These are phyloP conservation scores for Citrus maxima DNA, from an alignment of 345 rosid species.

Conservation along the genomic window DNA sequence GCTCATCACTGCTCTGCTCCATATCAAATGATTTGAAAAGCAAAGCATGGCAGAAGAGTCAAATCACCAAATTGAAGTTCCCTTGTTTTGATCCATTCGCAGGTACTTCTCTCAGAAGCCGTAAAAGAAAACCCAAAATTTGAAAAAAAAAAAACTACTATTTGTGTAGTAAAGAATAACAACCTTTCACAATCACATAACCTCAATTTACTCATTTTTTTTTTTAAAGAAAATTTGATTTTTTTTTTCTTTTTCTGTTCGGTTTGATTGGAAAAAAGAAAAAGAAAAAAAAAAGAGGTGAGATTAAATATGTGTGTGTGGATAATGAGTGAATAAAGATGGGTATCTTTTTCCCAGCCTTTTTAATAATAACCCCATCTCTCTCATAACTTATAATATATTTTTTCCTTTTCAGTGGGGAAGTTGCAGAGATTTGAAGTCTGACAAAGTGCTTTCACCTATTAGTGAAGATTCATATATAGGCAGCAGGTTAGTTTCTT, in stretches of 20 bases:
- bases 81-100: conserved; percentile 38
- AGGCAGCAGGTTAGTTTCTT: conserved; percentile 22
- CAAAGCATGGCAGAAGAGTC: conserved; percentile 20
- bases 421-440: conserved; percentile 62
- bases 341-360: conserved; percentile 47
- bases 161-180: neutral
- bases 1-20: conserved; percentile 13
- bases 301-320: conserved; percentile 16
- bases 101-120: conserved; percentile 28
- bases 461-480: conserved; percentile 4
- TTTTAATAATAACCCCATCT: conserved; percentile 27
- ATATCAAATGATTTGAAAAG: conserved; percentile 44
- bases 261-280: neutral
- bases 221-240: no score
- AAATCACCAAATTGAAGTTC: conserved; percentile 31
- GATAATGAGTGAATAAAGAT: conserved; percentile 44
- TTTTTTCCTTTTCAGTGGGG: conserved; percentile 38
- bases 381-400: conserved; percentile 13
- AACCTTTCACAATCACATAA: neutral
- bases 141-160: neutral
- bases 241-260: no score
- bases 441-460: conserved; percentile 47
- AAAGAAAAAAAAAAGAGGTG: neutral
- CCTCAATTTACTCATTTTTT: neutral
- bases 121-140: conserved; percentile 14